These are phyloP conservation scores for Colletotrichum aenigma DNA, from an alignment of 2,329 filamentous ascomycete species.

Conservation along the genomic window DNA sequence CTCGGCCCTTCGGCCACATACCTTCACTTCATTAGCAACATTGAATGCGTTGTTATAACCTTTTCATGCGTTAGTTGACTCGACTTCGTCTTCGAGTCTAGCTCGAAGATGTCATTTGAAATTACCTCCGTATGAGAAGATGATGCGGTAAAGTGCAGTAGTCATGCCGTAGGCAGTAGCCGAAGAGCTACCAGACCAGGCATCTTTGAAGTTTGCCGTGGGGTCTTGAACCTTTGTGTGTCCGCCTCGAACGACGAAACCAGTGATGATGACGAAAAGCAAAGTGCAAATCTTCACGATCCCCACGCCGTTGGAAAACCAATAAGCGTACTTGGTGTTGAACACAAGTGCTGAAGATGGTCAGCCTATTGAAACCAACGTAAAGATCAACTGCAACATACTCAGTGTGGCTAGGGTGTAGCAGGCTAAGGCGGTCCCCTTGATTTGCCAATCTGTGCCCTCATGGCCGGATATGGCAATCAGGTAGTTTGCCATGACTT, in stretches of 20 bases:
- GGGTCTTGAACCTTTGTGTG: constrained; percentile 31
- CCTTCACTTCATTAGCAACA: constrained; percentile 61
- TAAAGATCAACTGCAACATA: background rate
- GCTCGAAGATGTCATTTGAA: background rate
- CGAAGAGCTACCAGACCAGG: constrained; percentile 4
- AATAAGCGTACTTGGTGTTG: constrained; percentile 61
- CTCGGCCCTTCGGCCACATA: background rate
- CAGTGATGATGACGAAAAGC: background rate
- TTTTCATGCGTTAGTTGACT: background rate
- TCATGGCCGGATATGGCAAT: constrained; percentile 57
- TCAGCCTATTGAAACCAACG: background rate
- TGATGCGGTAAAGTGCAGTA: constrained; percentile 5
- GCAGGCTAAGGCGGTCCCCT: constrained; percentile 68
- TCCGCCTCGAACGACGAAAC: background rate
- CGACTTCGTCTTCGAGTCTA: accelerated
- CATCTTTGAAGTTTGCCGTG: constrained; percentile 35
- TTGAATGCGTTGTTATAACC: constrained; percentile 65
- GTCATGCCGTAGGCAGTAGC: constrained; percentile 2
- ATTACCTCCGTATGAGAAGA: constrained; percentile 27
- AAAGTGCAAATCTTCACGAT: constrained; percentile 58
- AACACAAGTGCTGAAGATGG: background rate
- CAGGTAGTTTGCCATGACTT: constrained; percentile 66
- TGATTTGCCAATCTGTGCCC: constrained; percentile 66
- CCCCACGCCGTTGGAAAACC: constrained; percentile 60
- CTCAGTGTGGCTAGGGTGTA: constrained; percentile 56